Base-by-base conservation (phyloP, 352 stramenopile species). In the Pythium aphanidermatum region DNA sequence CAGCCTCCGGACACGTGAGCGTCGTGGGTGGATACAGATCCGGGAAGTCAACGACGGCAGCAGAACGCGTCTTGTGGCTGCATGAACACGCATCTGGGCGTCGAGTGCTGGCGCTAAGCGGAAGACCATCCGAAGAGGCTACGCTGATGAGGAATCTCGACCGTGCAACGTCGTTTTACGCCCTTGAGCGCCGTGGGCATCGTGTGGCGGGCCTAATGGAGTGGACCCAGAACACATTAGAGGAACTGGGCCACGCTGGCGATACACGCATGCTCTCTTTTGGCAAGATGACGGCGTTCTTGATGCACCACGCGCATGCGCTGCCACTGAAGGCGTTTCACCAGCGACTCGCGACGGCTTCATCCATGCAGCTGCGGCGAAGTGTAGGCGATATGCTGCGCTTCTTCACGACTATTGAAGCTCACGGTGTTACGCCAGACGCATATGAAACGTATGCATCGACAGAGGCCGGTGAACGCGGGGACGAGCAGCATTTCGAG, bases 391-490 rank as follows among this genome's bases (percentile, higher is more conserved):
- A 94, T 48, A 57, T 86, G 25, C 44, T 92, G 37, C 69, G 76
- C 23, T 70, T 85, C 55, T 90, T 94, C 49, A 65, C 67, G 37
- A 43, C 83, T 38, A 65, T 94, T 17, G 77, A 92, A 48, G 43
- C 49, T 13, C 61, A 91, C 19, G 74, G 70, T 35, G 57, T 86
- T 36, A 60, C 58, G 2, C 52, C 70, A 0, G 48, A 68, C 2
- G 51, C 63, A 14, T 91, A 86, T 51, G 38, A n/a, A 2, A 30
- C 25, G 25, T 60, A 55, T 46, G 57, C 65, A 31, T 20, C 61
- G 17, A 23, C 38, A 8, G 43, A 21, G 16, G 39, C 63, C 31
- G 40, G 46, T 20, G 24, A 33, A 2, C 43, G 12, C 17, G 46
- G 13, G 19, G 32, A 47, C 10, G 30, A 51, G 14, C 37, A 10